These are phyloP conservation scores for Chlamydomonas sphaeroides DNA, from an alignment of 139 green algal genomes.

Conservation along the genomic window DNA sequence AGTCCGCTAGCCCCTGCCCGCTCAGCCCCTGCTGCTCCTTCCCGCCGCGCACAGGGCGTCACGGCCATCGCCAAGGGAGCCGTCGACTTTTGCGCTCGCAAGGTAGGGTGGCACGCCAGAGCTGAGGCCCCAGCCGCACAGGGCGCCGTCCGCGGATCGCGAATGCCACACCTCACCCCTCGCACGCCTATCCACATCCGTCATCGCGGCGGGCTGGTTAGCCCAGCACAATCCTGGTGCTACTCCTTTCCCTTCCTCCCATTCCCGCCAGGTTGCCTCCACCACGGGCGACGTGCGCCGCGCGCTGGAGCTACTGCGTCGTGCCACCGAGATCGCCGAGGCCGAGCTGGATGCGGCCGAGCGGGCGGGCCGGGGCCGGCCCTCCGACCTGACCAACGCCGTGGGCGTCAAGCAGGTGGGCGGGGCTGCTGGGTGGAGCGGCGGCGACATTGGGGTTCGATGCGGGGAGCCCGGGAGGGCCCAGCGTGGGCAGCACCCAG, in stretches of 20 bases:
- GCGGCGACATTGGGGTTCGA: background rate
- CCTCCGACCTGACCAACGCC: conserved; percentile 7
- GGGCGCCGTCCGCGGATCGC: too few relatives aligned
- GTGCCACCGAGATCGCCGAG: conserved; percentile 52
- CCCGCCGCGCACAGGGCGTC: conserved; percentile 29
- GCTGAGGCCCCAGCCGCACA: too few relatives aligned
- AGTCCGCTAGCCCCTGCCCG: too few relatives aligned
- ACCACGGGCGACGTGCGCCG: conserved; percentile 79
- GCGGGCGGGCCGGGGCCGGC: background rate
- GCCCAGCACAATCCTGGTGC: too few relatives aligned
- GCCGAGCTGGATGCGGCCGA: background rate
- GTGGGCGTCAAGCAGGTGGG: conserved; percentile 46
- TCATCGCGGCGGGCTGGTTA: too few relatives aligned
- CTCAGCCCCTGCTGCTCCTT: background rate
- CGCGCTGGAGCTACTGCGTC: conserved; percentile 75
- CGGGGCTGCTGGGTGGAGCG: background rate
- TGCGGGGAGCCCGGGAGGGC: too few relatives aligned
- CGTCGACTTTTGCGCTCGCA: conserved; percentile 34
- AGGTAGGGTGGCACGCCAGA: too few relatives aligned
- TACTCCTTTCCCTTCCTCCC: too few relatives aligned
- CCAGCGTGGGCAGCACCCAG: too few relatives aligned
- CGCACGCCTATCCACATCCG: too few relatives aligned
- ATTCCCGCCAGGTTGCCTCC: conserved; percentile 48
- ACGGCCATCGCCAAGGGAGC: conserved; percentile 12
- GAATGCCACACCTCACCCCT: too few relatives aligned